Evolutionary conservation across 345 rosid genomes (phyloP).

Genomic region (Hevea brasiliensis): DNA sequence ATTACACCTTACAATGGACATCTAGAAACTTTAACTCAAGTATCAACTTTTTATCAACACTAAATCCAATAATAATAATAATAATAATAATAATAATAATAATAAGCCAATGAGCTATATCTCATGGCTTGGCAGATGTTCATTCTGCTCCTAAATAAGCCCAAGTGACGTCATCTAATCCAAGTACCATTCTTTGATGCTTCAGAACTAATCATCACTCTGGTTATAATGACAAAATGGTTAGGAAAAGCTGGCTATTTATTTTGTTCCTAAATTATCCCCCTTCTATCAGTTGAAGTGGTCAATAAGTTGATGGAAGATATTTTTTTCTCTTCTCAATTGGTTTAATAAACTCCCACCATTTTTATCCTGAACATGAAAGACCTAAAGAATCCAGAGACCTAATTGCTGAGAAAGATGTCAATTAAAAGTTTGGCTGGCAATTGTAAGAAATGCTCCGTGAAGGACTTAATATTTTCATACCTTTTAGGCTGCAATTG

Average conservation of each 20-base stretch:
- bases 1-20: neutral
- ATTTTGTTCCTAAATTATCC: neutral
- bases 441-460: neutral
- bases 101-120: neutral
- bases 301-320: neutral
- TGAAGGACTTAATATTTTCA: neutral
- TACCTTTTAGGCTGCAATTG: neutral
- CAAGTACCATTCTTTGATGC: neutral
- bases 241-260: neutral
- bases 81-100: neutral
- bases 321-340: neutral
- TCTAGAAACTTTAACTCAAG: neutral
- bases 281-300: neutral
- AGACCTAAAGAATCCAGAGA: neutral
- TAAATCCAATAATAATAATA: neutral
- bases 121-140: neutral
- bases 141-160: neutral
- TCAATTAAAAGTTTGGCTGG: neutral
- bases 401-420: neutral
- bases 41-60: neutral
- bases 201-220: neutral
- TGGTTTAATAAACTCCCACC: neutral
- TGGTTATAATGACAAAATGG: neutral
- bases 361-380: neutral
- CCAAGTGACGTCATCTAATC: neutral